Percentiles rank a stretch among this genome's conserved stretches.
phyloP scores from a whole-genome alignment of 2,329 filamentous ascomycete genomes.

The Colletotrichum tamarilloi region DNA sequence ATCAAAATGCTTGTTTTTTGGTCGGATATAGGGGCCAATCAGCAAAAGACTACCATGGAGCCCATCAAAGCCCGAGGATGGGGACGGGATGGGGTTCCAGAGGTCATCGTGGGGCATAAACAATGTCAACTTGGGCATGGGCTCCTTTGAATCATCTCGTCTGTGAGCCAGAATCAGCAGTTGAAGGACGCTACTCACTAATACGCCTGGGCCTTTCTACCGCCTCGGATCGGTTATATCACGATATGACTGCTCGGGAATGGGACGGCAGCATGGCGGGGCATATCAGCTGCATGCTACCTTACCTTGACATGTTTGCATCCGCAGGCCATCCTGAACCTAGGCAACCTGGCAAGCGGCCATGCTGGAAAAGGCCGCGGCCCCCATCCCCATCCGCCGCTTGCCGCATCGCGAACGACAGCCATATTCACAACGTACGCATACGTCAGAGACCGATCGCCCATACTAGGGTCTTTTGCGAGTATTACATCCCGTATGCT shows the following conservation, averaged over 20 bases:
- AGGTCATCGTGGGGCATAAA: too few relatives aligned
- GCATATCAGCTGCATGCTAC: not conserved
- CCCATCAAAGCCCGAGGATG: not conserved
- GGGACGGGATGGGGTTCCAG: not conserved
- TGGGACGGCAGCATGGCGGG: constrained; percentile 1
- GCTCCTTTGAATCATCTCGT: not conserved
- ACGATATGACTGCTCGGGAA: constrained; percentile 14
- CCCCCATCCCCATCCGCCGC: constrained; percentile 11
- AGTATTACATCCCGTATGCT: not conserved
- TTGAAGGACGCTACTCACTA: not conserved
- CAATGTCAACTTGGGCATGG: not conserved
- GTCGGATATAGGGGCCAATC: not conserved
- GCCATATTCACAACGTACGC: not conserved
- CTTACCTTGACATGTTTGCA: constrained; percentile 8
- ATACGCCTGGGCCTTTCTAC: not conserved
- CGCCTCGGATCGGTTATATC: not conserved
- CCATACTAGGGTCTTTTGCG: not conserved
- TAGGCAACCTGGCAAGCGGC: not conserved
- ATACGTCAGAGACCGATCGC: not conserved
- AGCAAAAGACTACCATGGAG: not conserved
- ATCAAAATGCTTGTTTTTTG: not conserved
- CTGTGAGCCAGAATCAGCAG: not conserved
- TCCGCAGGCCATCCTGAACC: not conserved
- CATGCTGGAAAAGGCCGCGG: not conserved
- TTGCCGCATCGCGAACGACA: constrained; percentile 4